Conservation (phyloP, 345 rosid species). For the Leavenworthia alabamica region DNA sequence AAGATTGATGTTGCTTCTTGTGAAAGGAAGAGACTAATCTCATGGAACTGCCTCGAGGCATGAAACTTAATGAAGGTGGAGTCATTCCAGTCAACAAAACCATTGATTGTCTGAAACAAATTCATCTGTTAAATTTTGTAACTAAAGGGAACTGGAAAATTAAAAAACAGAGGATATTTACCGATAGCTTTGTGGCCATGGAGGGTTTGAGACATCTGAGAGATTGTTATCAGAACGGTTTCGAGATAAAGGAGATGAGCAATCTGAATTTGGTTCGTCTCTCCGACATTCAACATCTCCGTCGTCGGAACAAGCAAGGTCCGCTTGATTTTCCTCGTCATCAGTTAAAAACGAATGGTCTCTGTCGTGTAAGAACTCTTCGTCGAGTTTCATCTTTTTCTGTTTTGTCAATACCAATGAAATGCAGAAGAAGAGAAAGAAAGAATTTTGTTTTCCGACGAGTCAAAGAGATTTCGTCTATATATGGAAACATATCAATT, state of each 20-base stretch:
- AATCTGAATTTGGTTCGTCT: slow-evolving; percentile 14
- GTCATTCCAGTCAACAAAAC: slow-evolving; percentile 45
- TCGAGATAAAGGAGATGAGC: slow-evolving; percentile 18
- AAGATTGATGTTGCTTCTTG: slow-evolving; percentile 31
- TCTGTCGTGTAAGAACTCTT: slow-evolving; percentile 56
- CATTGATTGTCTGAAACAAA: slow-evolving; percentile 39
- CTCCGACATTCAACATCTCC: slow-evolving; percentile 26
- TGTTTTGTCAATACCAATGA: not conserved
- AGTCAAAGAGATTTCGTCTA: slow-evolving; percentile 23
- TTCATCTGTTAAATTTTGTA: slow-evolving; percentile 28
- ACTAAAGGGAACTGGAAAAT: not conserved
- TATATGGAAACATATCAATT: slow-evolving; percentile 21
- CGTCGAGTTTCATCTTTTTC: slow-evolving; percentile 51
- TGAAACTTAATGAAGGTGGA: slow-evolving; percentile 41
- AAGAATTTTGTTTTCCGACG: slow-evolving; percentile 7
- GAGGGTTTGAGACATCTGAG: slow-evolving; percentile 7
- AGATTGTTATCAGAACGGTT: slow-evolving; percentile 15
- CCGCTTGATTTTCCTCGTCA: slow-evolving; percentile 74
- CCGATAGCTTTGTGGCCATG: slow-evolving; percentile 84
- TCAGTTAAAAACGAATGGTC: slow-evolving; percentile 64
- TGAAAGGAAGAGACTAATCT: slow-evolving; percentile 28
- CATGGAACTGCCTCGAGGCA: slow-evolving; percentile 21
- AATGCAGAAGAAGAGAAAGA: not conserved
- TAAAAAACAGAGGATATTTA: slow-evolving; percentile 33
- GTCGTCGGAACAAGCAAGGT: slow-evolving; percentile 35